These are phyloP conservation scores for Canavalia gladiata DNA, from an alignment of 306 rosid genomes.

Conservation along the genomic window DNA sequence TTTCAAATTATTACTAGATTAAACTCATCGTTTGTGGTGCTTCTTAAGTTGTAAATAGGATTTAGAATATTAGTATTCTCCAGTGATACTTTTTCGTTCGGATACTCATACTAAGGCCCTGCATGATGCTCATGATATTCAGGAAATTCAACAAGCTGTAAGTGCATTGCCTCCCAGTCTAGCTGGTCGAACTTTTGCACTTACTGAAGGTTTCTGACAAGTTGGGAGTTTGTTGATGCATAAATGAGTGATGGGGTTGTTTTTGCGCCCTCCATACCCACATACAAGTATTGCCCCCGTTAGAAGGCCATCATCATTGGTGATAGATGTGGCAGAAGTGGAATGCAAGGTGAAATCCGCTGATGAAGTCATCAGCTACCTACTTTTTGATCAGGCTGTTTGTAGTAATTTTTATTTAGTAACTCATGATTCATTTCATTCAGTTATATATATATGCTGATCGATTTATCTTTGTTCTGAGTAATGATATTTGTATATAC, in stretches of 20 bases:
- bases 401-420: conserved; percentile 17
- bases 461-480: conserved; percentile 9
- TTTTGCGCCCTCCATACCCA: conserved; percentile 13
- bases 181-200: conserved; percentile 79
- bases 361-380: neutral
- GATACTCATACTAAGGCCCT: neutral
- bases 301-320: neutral
- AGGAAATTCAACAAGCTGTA: conserved; percentile 91
- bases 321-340: conserved; percentile 36
- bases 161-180: conserved; percentile 66
- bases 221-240: conserved; percentile 19
- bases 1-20: conserved; percentile 26
- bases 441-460: conserved; percentile 13
- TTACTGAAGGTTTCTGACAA: conserved; percentile 81
- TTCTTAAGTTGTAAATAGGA: conserved; percentile 11
- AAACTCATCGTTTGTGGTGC: neutral
- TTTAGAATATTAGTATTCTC: conserved; percentile 24
- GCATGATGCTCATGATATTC: conserved; percentile 36
- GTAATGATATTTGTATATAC: neutral
- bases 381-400: conserved; percentile 1
- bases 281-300: neutral
- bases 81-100: neutral
- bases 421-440: conserved; percentile 5
- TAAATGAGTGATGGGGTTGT: conserved; percentile 14
- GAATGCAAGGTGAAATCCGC: conserved; percentile 27